phyloP scores from a whole-genome alignment of 2,329 filamentous ascomycete genomes.

The Paradendryphiella salina region DNA sequence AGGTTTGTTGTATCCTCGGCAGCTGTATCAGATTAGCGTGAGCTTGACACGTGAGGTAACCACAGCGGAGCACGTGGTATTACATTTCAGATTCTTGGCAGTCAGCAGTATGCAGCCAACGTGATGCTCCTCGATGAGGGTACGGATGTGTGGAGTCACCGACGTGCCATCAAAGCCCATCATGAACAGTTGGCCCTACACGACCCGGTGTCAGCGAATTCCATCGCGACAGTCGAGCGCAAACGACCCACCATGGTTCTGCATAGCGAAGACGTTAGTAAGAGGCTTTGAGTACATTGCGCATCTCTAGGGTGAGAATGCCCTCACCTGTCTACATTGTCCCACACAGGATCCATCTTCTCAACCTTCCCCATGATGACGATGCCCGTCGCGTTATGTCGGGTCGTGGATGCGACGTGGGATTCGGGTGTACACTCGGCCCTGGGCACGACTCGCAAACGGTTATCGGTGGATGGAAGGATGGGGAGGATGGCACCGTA shows the following conservation, averaged over 20 bases:
- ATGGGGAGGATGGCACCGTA: slow-evolving; percentile 42
- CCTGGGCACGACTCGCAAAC: slow-evolving; percentile 42
- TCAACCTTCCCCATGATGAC: slow-evolving; percentile 55
- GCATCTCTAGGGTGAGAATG: slow-evolving; percentile 24
- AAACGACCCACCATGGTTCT: slow-evolving; percentile 51
- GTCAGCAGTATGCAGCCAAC: slow-evolving; percentile 85
- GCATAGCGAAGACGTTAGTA: slow-evolving; percentile 45
- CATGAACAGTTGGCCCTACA: slow-evolving; percentile 76
- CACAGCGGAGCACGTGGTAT: slow-evolving; percentile 27
- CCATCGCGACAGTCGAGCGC: slow-evolving; percentile 19
- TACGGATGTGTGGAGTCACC: slow-evolving; percentile 79
- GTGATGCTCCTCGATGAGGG: slow-evolving; percentile 80
- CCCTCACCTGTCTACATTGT: slow-evolving; percentile 73
- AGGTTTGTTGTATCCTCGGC: slow-evolving; percentile 86
- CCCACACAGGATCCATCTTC: slow-evolving; percentile 62
- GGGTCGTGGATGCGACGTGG: slow-evolving; percentile 26
- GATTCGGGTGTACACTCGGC: slow-evolving; percentile 32
- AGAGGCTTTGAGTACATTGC: slow-evolving; percentile 31
- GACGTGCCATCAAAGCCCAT: slow-evolving; percentile 86
- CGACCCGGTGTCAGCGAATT: slow-evolving; percentile 45
- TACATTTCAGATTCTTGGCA: slow-evolving; percentile 84
- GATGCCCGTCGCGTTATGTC: slow-evolving; percentile 49
- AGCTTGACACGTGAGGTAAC: slow-evolving; percentile 10
- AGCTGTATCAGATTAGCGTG: slow-evolving; percentile 59
- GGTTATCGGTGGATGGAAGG: slow-evolving; percentile 38